Percentiles rank a stretch among this genome's conserved stretches.
Evolutionary conservation across 2,329 filamentous ascomycete genomes (phyloP).

Genomic region (Penicillium digitatum): DNA sequence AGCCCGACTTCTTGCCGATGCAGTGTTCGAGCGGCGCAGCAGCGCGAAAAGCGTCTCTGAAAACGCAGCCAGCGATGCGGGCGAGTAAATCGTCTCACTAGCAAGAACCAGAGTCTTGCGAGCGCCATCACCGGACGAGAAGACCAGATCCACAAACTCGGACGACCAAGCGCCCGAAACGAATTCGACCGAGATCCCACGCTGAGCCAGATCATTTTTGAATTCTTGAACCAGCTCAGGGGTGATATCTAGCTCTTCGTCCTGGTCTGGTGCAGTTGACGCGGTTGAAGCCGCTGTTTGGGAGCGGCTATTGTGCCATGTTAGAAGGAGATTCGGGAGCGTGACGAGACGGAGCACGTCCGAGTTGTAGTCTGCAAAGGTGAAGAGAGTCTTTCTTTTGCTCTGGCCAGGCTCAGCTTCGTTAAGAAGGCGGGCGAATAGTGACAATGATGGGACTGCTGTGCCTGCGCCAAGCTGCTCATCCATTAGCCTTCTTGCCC

Average conservation of each 20-base stretch:
- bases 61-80: constrained; percentile 52
- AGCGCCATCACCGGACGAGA: constrained; percentile 33
- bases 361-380: constrained; percentile 60
- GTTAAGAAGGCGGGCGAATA: constrained; percentile 52
- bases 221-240: constrained; percentile 48
- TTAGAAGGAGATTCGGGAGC: constrained; percentile 57
- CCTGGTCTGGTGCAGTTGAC: constrained; percentile 4
- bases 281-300: constrained; percentile 1
- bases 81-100: constrained; percentile 63
- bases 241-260: constrained; percentile 49
- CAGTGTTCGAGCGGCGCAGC: constrained; percentile 40
- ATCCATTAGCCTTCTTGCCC: not conserved
- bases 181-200: constrained; percentile 50
- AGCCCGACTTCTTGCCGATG: constrained; percentile 40
- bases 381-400: constrained; percentile 46
- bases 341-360: constrained; percentile 59
- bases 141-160: constrained; percentile 43
- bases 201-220: constrained; percentile 37
- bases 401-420: constrained; percentile 15
- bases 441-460: constrained; percentile 54
- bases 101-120: constrained; percentile 52
- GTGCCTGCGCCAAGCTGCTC: constrained; percentile 60
- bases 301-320: constrained; percentile 43
- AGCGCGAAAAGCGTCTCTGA: constrained; percentile 52
- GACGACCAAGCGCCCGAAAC: constrained; percentile 60